Evolutionary conservation across 1,284 basidiomycete species (phyloP), one percentile per base, ranked within the genome.

Genomic region (Trametes polyzona): DNA sequence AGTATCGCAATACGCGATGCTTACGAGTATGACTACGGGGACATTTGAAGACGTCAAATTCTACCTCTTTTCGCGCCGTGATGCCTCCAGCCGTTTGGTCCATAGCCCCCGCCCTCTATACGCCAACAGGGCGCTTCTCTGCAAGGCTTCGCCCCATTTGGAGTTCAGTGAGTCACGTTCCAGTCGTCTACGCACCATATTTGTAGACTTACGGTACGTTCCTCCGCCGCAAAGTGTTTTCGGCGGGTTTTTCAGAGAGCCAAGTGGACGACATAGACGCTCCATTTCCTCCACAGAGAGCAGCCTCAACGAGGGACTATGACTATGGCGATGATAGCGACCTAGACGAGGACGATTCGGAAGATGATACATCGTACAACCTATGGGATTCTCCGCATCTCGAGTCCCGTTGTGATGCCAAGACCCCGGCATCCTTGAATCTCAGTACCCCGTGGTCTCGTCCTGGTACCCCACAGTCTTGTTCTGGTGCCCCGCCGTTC

Each of bases 281-380:
- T 1, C 51, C 47, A 0, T 63, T 58, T 27, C 65, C 66, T 0
- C 23, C 36, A 2, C 29, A 46, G 7, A 46, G 57, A 1, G n/a
- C 36, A 1, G 2, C 51, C 3, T 51, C 16, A 3, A 57, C 56
- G 1, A 27, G 46, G 6, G 35, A 50, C 10, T 67, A 67, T 29
- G 65, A 59, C 23, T 68, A 69, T 47, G 35, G 40, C 14, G 59
- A 43, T 4, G 69, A 70, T 42, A 70, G 69, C 41, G 69, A 70
- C 37, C 49, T 70, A 0, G 69, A 65, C 0, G 63, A 65, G n/a
- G 57, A 61, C 17, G 55, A 57, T n/a, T 39, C 61, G n/a, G 48
- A 49, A 16, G 46, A 61, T 12, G 46, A 32, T n/a, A n/a, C n/a
- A n/a, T n/a, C n/a, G n/a, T n/a, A n/a, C n/a, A n/a, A n/a, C n/a